A percentile compares a stretch with the other conserved stretches of the same genome.
These are phyloP conservation scores for Ustilago sp. DNA, from an alignment of 1,284 basidiomycete genomes.

Conservation along the genomic window DNA sequence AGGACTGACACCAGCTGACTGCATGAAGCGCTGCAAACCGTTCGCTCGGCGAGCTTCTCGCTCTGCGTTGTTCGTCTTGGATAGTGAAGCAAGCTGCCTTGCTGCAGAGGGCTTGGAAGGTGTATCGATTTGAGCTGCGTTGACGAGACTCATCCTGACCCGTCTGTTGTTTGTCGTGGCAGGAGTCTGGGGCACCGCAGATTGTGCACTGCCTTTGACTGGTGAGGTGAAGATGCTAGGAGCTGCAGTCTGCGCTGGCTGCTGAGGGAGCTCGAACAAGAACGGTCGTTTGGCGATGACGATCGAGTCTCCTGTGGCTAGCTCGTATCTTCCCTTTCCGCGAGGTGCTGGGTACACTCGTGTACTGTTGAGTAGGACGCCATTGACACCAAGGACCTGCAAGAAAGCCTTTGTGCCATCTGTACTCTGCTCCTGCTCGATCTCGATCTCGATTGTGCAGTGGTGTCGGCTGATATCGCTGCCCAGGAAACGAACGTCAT, in stretches of 20 bases:
- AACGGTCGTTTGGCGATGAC: slow-evolving; percentile 35
- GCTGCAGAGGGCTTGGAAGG: slow-evolving; percentile 29
- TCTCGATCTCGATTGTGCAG: slow-evolving; percentile 51
- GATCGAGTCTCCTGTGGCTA: slow-evolving; percentile 38
- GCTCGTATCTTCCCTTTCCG: slow-evolving; percentile 32
- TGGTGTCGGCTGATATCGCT: slow-evolving; percentile 46
- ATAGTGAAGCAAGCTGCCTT: slow-evolving; percentile 13
- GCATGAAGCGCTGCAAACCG: slow-evolving; percentile 40
- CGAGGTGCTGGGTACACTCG: slow-evolving; percentile 33
- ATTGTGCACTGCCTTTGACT: slow-evolving; percentile 11
- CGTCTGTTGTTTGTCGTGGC: slow-evolving; percentile 15
- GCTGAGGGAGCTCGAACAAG: slow-evolving; percentile 31
- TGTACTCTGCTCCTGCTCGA: slow-evolving; percentile 14
- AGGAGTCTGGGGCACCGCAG: slow-evolving; percentile 22
- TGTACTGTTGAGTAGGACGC: slow-evolving; percentile 33
- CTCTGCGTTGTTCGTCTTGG: slow-evolving; percentile 15
- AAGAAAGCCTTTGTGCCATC: slow-evolving; percentile 30
- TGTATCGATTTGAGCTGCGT: slow-evolving; percentile 47
- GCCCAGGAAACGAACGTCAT: slow-evolving; percentile 45
- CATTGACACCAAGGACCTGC: slow-evolving; percentile 41
- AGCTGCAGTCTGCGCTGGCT: neutral
- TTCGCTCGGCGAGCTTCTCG: slow-evolving; percentile 36
- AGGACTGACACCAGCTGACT: slow-evolving; percentile 38
- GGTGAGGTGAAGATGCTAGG: slow-evolving; percentile 23
- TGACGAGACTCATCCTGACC: slow-evolving; percentile 51